A percentile compares a stretch with the other conserved stretches of the same genome.
Conservation (phyloP, 1,139 yeast genomes). For the Ashbya aceris region DNA sequence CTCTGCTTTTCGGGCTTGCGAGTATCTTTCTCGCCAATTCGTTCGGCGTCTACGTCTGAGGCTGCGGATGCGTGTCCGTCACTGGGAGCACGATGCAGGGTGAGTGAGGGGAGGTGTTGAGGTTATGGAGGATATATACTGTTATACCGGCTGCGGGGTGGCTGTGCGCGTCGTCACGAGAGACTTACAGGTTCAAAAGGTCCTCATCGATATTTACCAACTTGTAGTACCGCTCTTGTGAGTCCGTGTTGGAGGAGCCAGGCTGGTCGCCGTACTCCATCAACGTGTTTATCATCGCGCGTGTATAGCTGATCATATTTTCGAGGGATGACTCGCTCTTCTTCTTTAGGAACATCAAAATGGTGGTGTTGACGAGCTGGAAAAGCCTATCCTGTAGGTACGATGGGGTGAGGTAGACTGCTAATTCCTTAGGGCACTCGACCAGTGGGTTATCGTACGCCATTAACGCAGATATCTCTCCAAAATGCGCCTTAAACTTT, state of each 20-base stretch:
- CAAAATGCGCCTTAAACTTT: constrained; percentile 30
- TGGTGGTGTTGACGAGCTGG: constrained; percentile 22
- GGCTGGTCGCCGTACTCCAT: constrained; percentile 15
- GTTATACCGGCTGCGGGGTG: background rate
- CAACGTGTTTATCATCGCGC: constrained; percentile 25
- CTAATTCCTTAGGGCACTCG: constrained; percentile 25
- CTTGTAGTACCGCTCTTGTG: constrained; percentile 22
- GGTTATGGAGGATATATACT: background rate
- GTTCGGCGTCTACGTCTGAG: constrained; percentile 26
- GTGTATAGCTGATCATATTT: constrained; percentile 23
- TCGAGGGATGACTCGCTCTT: constrained; percentile 24
- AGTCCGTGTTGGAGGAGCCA: constrained; percentile 8
- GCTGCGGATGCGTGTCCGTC: background rate
- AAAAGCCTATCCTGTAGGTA: constrained; percentile 26
- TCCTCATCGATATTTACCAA: constrained; percentile 27
- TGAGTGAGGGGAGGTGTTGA: no score
- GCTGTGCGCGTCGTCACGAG: background rate
- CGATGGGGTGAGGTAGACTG: constrained; percentile 20
- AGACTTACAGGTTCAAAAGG: constrained; percentile 17
- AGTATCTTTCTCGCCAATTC: constrained; percentile 24
- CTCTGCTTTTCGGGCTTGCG: constrained; percentile 22
- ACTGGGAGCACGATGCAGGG: no score
- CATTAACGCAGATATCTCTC: constrained; percentile 40
- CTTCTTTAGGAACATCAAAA: constrained; percentile 21
- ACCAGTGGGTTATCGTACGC: constrained; percentile 42